Base-by-base conservation (phyloP, 2,329 filamentous ascomycete genomes). In the Fusarium robinianum region DNA sequence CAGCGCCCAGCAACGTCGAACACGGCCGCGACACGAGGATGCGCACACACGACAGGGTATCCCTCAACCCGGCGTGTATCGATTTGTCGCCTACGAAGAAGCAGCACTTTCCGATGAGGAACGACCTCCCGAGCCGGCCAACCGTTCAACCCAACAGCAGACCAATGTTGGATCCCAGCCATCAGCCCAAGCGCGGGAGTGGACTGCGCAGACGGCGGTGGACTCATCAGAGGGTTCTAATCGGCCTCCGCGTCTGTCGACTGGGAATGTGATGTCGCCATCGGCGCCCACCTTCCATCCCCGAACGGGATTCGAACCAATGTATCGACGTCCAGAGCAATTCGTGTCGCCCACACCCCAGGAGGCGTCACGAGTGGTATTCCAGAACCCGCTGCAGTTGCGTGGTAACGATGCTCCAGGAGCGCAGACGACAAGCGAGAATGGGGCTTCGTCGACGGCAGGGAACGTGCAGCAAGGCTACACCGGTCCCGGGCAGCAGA, bases 1-100 rank as follows among this genome's bases (percentile, higher is more conserved):
- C 12, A 32, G 41, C 21, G 61, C 63, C 34, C 57, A 57, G 24
- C 60, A 63, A 32, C 62, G 64, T 27, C 54, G 64, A 32, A 63
- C 57, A 33, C 55, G 64, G 37, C 57, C 60, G 12, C 61, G 62
- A 16, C 60, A 60, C 27, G 53, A 46, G 35, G 50, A 46, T 21
- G 36, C 49, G 5, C 39, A 42, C n/a, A 19, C 44, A 11, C 47
- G 39, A 29, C 37, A 49, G 21, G 12, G 32, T 26, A 22, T 24
- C 12, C 15, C 34, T 10, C 29, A 32, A 6, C 24, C 40, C 10
- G 44, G 55, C 27, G 27, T 18, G 17, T 48, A 29, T 14, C 41
- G 12, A 22, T 45, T 15, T 25, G 24, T 19, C 31, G 41, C 17
- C 21, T 33, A n/a, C n/a, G n/a, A n/a, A n/a, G n/a, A n/a, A n/a